Percentiles rank a stretch among this genome's conserved stretches.
Conservation (phyloP, 345 rosid species). For the Luvunga scandens region DNA sequence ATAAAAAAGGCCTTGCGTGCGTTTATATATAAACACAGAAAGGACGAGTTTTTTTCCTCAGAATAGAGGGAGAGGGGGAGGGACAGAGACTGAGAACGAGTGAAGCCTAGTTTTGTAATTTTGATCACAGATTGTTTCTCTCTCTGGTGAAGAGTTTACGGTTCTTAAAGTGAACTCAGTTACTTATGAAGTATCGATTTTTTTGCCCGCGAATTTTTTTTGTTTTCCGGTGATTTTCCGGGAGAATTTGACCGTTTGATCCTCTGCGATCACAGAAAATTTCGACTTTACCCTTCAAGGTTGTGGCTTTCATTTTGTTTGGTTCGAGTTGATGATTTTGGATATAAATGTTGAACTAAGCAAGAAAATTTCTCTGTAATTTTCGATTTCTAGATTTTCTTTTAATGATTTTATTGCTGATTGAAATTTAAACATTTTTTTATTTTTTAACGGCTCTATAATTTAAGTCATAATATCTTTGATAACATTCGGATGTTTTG, state of each 20-base stretch:
- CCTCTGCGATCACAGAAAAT: constrained; percentile 9
- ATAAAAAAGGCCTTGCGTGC: not conserved
- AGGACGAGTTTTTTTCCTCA: constrained; percentile 21
- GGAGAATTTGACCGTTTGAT: constrained; percentile 14
- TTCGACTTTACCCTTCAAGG: constrained; percentile 1
- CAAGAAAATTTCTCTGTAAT: not conserved
- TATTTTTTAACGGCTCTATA: not conserved
- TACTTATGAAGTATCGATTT: not conserved
- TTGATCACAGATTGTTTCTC: constrained; percentile 15
- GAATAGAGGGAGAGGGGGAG: constrained; percentile 21
- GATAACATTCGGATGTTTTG: not conserved
- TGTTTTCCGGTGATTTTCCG: constrained; percentile 28
- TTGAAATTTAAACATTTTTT: not conserved
- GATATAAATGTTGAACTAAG: not conserved
- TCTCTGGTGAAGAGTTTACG: constrained; percentile 21
- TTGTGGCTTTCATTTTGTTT: not conserved
- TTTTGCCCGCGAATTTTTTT: not conserved
- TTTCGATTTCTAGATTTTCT: not conserved
- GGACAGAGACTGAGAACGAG: constrained; percentile 20
- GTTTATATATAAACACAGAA: constrained; percentile 20
- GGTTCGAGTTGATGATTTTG: not conserved
- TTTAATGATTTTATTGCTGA: not conserved
- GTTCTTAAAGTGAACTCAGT: constrained; percentile 6
- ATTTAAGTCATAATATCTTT: not conserved
- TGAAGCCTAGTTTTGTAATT: not conserved